These are phyloP conservation scores for Ceratobasidium sp. DNA, from an alignment of 1,284 basidiomycete genomes.

Conservation along the genomic window DNA sequence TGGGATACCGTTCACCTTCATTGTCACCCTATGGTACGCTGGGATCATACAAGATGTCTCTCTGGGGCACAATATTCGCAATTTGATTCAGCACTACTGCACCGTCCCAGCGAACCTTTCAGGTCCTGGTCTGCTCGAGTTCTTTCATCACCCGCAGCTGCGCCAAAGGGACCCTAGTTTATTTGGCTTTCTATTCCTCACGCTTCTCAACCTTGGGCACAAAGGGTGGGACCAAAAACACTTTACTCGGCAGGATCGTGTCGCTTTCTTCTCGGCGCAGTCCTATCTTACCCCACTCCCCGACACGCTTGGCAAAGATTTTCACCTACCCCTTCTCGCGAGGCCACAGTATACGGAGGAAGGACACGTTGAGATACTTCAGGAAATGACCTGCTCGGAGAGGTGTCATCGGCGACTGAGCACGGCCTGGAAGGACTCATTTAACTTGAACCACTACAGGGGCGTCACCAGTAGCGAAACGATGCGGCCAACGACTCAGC, in stretches of 20 bases:
- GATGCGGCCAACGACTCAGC: not conserved
- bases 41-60: not conserved
- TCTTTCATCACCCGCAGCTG: not conserved
- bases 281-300: constrained; percentile 13
- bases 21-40: not conserved
- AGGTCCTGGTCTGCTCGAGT: not conserved
- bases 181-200: constrained; percentile 8
- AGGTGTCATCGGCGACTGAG: not conserved
- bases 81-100: not conserved
- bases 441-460: not conserved
- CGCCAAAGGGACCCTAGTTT: not conserved
- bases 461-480: not conserved
- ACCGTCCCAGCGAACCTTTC: not conserved
- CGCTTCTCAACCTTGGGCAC: constrained; percentile 12
- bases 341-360: not conserved
- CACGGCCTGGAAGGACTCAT: not conserved
- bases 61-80: not conserved
- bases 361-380: not conserved
- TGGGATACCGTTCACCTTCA: not conserved
- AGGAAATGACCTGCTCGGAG: not conserved
- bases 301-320: not conserved
- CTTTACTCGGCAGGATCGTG: constrained; percentile 10
- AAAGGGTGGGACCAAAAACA: not conserved
- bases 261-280: constrained; percentile 24
- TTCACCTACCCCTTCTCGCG: not conserved